A percentile compares a stretch with the other conserved stretches of the same genome.
Conservation (phyloP, 177 flowering plant genomes). For the Telopea speciosissima region DNA sequence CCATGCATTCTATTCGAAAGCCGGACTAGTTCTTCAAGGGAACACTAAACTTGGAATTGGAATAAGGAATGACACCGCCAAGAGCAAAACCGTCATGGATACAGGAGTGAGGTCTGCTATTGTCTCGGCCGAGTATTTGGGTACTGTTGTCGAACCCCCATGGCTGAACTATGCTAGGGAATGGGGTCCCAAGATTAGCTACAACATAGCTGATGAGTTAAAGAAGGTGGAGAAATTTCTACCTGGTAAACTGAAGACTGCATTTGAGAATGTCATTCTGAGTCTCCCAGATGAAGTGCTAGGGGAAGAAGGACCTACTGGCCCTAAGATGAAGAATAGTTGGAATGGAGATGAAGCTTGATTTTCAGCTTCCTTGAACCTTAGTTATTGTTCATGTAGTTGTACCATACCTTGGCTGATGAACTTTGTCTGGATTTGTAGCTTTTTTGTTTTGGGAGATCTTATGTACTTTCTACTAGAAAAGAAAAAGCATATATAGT, state of each 20-base stretch:
- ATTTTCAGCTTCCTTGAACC: not conserved
- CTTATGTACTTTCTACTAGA: too few species aligned
- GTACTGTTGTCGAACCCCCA: conserved; percentile 27
- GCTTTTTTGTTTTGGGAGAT: too few species aligned
- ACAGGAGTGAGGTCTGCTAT: conserved; percentile 20
- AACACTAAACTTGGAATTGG: conserved; percentile 21
- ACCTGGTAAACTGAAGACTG: conserved; percentile 23
- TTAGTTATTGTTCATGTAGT: too few species aligned
- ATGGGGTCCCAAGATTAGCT: conserved; percentile 42
- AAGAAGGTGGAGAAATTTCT: conserved; percentile 24
- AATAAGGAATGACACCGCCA: conserved; percentile 36
- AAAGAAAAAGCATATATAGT: too few species aligned
- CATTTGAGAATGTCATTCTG: conserved; percentile 17
- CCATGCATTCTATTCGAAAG: conserved; percentile 29
- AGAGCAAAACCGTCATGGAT: conserved; percentile 28
- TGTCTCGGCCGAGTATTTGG: conserved; percentile 33
- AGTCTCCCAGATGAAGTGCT: conserved; percentile 31
- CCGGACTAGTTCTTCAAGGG: conserved; percentile 37
- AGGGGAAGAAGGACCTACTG: conserved; percentile 45
- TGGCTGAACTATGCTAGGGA: conserved; percentile 33
- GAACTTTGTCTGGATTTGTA: too few species aligned
- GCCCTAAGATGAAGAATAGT: conserved; percentile 39
- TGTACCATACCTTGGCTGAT: too few species aligned
- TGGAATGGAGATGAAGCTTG: conserved; percentile 45
- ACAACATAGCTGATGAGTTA: conserved; percentile 22